Evolutionary conservation across 179 eudicot genomes (phyloP), one percentile per base, ranked within the genome.

Genomic region (Corrigiola litoralis): DNA sequence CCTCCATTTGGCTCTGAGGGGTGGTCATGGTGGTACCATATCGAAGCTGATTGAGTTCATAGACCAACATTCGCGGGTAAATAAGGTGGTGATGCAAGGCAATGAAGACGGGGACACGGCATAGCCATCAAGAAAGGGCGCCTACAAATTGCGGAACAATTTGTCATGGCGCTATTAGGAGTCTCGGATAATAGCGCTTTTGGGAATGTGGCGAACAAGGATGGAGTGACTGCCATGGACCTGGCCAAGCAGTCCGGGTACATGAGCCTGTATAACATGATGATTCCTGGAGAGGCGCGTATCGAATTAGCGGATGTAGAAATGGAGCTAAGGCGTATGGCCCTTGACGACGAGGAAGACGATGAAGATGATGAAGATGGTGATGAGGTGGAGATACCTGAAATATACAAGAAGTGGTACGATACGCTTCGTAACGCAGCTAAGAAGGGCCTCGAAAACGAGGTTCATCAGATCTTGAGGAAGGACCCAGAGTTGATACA

Each of bases 61-160:
- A 25, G 6, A 13, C 33, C 16, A 6, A 16, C n/a, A 16, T 4
- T 4, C 4, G 28, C 5, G n/a, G 3, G 7, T 62, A 55, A 46
- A 31, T 16, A 20, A 4, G 4, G 44, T 47, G 20, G 31, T 47
- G 29, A 11, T 0, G 27, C 12, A 46, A 20, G 13, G 1, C 6
- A 46, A 62, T 14, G 44, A 16, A 11, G 13, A 46, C 23, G 55
- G 66, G 14, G 55, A 47, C 18, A 62, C 55, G 2, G 25, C 66
- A 7, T 62, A 3, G 55, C 66, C 10, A 11, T 46, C n/a, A 28
- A 62, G 66, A 62, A 62, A 12, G 17, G 55, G 5, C 66, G 10
- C 27, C 0, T 14, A 27, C 28, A 31, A n/a, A n/a, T n/a, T n/a
- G n/a, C n/a, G n/a, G n/a, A n/a, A n/a, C n/a, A n/a, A n/a, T n/a